phyloP scores from a whole-genome alignment of 2,329 filamentous ascomycete genomes.

The Ophiobolus disseminans region DNA sequence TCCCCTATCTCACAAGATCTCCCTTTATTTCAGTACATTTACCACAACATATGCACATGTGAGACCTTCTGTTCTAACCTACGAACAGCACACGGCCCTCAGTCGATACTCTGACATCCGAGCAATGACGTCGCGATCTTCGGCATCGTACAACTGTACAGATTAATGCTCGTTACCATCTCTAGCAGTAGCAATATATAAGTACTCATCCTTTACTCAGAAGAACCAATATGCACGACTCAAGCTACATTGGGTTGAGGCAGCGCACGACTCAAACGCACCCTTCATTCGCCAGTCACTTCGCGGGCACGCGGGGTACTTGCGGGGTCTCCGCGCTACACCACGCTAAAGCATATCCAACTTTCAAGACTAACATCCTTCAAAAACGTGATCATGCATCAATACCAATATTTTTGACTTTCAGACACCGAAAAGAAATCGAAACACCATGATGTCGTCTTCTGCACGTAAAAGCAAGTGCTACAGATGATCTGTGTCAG shows the following conservation, averaged over 20 bases:
- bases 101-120: no score
- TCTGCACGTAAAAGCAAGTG: not conserved
- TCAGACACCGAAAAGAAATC: not conserved
- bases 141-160: no score
- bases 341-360: constrained; percentile 24
- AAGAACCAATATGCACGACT: constrained; percentile 5
- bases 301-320: constrained; percentile 23
- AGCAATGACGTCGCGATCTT: no score
- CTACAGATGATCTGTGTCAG: not conserved
- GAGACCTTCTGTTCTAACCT: no score
- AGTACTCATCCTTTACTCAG: no score
- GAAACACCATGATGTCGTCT: not conserved
- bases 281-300: not conserved
- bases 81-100: no score
- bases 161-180: no score
- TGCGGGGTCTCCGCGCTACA: constrained; percentile 26
- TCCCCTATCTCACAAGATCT: no score
- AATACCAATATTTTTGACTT: not conserved
- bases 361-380: constrained; percentile 3
- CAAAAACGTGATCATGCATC: constrained; percentile 25
- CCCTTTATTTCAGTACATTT: no score
- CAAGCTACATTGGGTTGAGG: not conserved
- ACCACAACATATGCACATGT: no score
- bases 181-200: no score
- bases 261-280: constrained; percentile 13